Percentiles rank a stretch among this genome's conserved stretches.
These are phyloP conservation scores for Calocera cornea DNA, from an alignment of 768 basidiomycete genomes.

Conservation along the genomic window DNA sequence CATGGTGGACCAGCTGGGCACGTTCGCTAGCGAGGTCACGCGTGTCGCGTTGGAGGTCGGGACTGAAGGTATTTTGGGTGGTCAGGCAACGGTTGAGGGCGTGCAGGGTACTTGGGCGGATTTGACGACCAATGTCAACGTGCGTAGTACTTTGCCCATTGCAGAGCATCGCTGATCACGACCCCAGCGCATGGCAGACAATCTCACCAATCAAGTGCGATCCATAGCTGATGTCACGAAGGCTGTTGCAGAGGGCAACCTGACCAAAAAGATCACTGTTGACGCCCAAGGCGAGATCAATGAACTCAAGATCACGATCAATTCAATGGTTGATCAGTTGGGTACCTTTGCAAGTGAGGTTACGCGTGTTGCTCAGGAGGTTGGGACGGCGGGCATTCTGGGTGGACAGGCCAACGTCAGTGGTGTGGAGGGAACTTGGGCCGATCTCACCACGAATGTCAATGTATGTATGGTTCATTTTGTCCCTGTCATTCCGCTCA, in stretches of 20 bases:
- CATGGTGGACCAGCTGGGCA: constrained; percentile 30
- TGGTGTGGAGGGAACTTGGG: constrained; percentile 35
- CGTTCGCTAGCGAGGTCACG: constrained; percentile 39
- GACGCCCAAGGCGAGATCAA: constrained; percentile 28
- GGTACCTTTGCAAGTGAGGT: constrained; percentile 27
- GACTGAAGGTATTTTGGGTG: constrained; percentile 79
- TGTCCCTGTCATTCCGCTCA: no score
- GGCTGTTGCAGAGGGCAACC: constrained; percentile 27
- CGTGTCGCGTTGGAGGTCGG: constrained; percentile 81
- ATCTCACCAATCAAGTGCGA: constrained; percentile 27
- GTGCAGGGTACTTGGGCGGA: constrained; percentile 91
- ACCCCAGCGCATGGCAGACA: constrained; percentile 21
- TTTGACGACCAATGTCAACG: constrained; percentile 81
- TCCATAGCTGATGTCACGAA: constrained; percentile 30
- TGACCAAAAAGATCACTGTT: constrained; percentile 24
- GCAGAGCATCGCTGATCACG: constrained; percentile 3
- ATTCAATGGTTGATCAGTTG: constrained; percentile 30
- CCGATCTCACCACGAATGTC: constrained; percentile 30
- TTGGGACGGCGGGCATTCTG: constrained; percentile 29
- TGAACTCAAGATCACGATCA: constrained; percentile 27
- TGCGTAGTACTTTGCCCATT: constrained; percentile 25
- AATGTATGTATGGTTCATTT: constrained; percentile 17
- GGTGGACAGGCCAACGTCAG: constrained; percentile 33
- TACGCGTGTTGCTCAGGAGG: constrained; percentile 27
- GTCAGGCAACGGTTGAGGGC: constrained; percentile 79